phyloP scores from a whole-genome alignment of 805 yeast species.

The Yamadazyma takamatsuzukensis region DNA sequence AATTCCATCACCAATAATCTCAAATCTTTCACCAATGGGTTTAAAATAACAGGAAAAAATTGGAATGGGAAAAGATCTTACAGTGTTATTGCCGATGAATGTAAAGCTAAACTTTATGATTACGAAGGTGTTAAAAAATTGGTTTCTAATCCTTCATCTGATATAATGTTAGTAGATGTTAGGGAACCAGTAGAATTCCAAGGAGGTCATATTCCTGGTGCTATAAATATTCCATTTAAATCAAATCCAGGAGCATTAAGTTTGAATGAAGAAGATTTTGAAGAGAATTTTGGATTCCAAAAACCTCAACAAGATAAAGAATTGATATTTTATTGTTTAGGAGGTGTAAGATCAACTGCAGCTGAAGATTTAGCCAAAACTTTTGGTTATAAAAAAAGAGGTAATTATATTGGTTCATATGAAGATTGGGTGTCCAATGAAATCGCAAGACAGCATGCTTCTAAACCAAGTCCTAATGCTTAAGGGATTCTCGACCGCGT shows the following conservation, averaged over 20 bases:
- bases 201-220: constrained; percentile 76
- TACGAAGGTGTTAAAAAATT: constrained; percentile 51
- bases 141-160: constrained; percentile 36
- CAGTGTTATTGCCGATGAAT: constrained; percentile 34
- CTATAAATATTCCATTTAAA: constrained; percentile 85
- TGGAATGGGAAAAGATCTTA: too few species aligned
- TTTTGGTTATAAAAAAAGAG: constrained; percentile 80
- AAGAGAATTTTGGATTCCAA: constrained; percentile 71
- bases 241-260: constrained; percentile 91
- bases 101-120: constrained; percentile 46
- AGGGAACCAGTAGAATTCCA: constrained; percentile 83
- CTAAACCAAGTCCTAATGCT: constrained; percentile 1
- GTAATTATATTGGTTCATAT: constrained; percentile 83
- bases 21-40: too few species aligned
- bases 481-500: neutral
- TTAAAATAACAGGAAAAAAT: too few species aligned
- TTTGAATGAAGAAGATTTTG: constrained; percentile 72
- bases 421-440: constrained; percentile 70
- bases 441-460: constrained; percentile 16
- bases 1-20: too few species aligned
- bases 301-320: constrained; percentile 74
- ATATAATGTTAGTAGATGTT: constrained; percentile 72
- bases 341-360: constrained; percentile 86
- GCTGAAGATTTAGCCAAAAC: constrained; percentile 91
- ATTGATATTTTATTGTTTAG: constrained; percentile 85